Base-by-base conservation (phyloP, 2,329 filamentous ascomycete species). In the Remersonia thermophila region DNA sequence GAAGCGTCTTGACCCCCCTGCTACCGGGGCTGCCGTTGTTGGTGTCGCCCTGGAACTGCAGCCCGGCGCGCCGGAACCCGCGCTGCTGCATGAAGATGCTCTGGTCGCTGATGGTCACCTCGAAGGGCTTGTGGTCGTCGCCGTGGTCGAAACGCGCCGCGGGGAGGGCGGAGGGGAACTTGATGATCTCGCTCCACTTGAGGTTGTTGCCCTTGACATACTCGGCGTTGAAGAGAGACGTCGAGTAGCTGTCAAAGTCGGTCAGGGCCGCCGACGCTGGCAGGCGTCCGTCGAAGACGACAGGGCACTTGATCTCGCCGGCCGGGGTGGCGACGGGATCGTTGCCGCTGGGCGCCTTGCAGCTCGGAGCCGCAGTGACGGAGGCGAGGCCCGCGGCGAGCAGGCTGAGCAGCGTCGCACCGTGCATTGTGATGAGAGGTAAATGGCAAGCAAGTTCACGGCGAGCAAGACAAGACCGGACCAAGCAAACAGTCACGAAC, bases 1-100 rank as follows among this genome's bases (percentile, higher is more conserved):
- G 57, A 38, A 60, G 35, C 39, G 56, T 60, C 51, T 52, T 54
- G 39, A 55, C 42, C 20, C 56, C 58, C 29, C 36, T 41, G 15
- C 45, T 51, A 0, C 57, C 62, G 0, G 57, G 56, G 23, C 58
- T 55, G 32, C 50, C 54, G 26, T 46, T 51, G 49, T 66, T 66
- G 32, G 49, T 50, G 48, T 65, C 62, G 38, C 51, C 55, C 39
- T 53, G 49, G 49, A 66, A 59, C 51, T 61, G 60, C 34, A 66
- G 49, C 1, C 62, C 63, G 3, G 57, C 62, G 30, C 63, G 55
- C n/a, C 63, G 57, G 55, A 66, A 66, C 15, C 62, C 63, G 30
- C 57, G 54, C 51, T 66, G 62, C 23, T 45, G 51, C 54, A 63
- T 59, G 53, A 65, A 66, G 50, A 66, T 56, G 51, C 58, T 61